Evolutionary conservation across 2,329 filamentous ascomycete genomes (phyloP).

Genomic region (Arachnopeziza araneosa): DNA sequence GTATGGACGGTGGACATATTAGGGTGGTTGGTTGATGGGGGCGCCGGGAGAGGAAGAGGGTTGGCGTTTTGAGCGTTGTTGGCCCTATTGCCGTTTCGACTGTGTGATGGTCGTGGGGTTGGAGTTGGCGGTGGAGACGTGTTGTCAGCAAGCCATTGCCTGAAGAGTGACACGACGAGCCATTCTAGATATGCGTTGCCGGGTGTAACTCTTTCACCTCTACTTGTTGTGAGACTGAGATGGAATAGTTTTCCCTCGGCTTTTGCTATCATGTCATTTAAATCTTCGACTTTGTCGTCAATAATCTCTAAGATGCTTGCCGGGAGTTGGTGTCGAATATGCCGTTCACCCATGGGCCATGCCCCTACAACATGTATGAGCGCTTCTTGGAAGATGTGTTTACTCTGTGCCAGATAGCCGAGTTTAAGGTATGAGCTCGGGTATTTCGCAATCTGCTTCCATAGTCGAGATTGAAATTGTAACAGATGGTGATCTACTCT

Average conservation of each 20-base stretch:
- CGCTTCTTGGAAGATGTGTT: conserved; percentile 80
- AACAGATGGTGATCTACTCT: conserved; percentile 90
- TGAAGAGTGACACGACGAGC: conserved; percentile 80
- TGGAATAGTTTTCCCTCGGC: conserved; percentile 80
- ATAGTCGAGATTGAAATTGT: conserved; percentile 83
- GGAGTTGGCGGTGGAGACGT: conserved; percentile 64
- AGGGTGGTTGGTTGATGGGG: conserved; percentile 11
- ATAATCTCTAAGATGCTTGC: conserved; percentile 79
- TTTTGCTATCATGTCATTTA: conserved; percentile 74
- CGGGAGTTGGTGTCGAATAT: conserved; percentile 67
- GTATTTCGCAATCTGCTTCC: conserved; percentile 96
- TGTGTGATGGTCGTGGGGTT: conserved; percentile 30
- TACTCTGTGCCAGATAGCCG: conserved; percentile 77
- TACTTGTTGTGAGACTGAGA: conserved; percentile 65
- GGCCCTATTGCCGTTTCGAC: conserved; percentile 15
- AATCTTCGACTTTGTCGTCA: conserved; percentile 89
- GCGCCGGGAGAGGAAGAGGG: background rate
- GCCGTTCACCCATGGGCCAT: conserved; percentile 78
- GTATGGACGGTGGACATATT: conserved; percentile 19
- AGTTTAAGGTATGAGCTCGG: conserved; percentile 88
- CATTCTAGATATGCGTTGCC: conserved; percentile 79
- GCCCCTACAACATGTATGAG: conserved; percentile 91
- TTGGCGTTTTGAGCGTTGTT: conserved; percentile 4
- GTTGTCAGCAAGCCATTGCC: conserved; percentile 90
- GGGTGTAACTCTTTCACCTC: conserved; percentile 78